Evolutionary conservation across 768 basidiomycete species (phyloP).

Genomic region (Lactarius akahatsu): DNA sequence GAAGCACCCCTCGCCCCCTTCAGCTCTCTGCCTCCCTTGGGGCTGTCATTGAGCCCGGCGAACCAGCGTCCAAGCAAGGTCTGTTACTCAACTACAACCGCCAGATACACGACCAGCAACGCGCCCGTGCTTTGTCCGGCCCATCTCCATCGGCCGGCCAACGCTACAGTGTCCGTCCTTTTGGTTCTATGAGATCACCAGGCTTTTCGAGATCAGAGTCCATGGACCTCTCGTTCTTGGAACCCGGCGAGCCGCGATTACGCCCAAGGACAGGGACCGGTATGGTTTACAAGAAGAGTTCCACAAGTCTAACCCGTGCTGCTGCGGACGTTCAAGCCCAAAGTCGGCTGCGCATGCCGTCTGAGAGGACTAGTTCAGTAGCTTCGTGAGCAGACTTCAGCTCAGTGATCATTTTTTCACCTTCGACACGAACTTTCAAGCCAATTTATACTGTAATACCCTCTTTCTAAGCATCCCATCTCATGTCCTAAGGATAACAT

Average conservation of each 20-base stretch:
- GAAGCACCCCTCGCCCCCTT: slow-evolving; percentile 28
- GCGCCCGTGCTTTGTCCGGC: slow-evolving; percentile 16
- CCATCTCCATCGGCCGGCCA: slow-evolving; percentile 3
- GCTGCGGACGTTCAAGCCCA: slow-evolving; percentile 27
- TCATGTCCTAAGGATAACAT: not conserved
- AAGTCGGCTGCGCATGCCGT: slow-evolving; percentile 26
- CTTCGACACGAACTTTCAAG: not conserved
- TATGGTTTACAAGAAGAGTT: slow-evolving; percentile 29
- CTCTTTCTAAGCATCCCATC: slow-evolving; percentile 8
- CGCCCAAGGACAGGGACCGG: slow-evolving; percentile 29
- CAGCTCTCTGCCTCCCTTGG: slow-evolving; percentile 19
- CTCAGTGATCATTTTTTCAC: not conserved
- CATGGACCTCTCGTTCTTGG: not conserved
- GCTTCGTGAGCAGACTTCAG: slow-evolving; percentile 3
- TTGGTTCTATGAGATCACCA: not conserved
- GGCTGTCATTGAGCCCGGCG: slow-evolving; percentile 23
- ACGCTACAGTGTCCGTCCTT: slow-evolving; percentile 16
- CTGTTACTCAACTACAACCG: slow-evolving; percentile 29
- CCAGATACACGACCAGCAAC: slow-evolving; percentile 29
- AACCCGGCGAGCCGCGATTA: slow-evolving; percentile 15
- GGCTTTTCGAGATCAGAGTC: slow-evolving; percentile 16
- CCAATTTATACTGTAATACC: slow-evolving; percentile 14
- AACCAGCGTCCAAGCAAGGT: slow-evolving; percentile 25
- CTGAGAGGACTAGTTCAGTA: slow-evolving; percentile 1
- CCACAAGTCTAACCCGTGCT: slow-evolving; percentile 17